These are phyloP conservation scores for Staphylotrichum tortipilum DNA, from an alignment of 495 filamentous ascomycete genomes.

Conservation along the genomic window DNA sequence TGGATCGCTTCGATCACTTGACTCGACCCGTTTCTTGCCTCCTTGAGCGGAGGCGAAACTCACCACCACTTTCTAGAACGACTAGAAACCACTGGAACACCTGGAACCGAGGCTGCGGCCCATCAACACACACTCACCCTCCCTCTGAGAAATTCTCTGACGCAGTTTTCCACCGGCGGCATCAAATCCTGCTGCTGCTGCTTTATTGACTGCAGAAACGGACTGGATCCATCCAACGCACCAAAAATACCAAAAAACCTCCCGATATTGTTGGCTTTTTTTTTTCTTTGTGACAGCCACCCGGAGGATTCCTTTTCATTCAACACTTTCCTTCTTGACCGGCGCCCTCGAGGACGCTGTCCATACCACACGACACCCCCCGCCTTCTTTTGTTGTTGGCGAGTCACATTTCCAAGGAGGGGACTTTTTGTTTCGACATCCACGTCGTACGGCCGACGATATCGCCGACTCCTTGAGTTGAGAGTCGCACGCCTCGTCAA, in stretches of 20 bases:
- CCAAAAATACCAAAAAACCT: neutral
- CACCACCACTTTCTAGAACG: neutral
- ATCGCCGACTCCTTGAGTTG: too few species aligned
- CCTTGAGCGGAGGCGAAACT: neutral
- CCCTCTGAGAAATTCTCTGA: neutral
- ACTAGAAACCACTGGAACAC: too few species aligned
- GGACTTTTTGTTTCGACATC: neutral
- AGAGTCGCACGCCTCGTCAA: too few species aligned
- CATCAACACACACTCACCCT: conserved; percentile 3
- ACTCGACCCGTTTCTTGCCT: neutral
- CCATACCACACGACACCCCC: too few species aligned
- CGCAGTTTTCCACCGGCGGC: neutral
- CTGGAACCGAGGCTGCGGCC: neutral
- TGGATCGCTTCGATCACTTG: too few species aligned
- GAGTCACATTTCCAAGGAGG: neutral
- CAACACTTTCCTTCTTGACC: neutral
- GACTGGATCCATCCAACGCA: conserved; percentile 10
- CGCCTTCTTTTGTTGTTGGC: neutral
- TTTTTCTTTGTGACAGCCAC: conserved; percentile 1
- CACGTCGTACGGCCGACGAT: neutral
- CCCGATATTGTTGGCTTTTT: neutral
- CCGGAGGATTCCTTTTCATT: neutral
- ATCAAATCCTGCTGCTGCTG: neutral
- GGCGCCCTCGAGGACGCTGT: neutral
- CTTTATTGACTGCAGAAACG: neutral